phyloP scores from a whole-genome alignment of 331 rosid genomes.

The Prunus yedoensis region DNA sequence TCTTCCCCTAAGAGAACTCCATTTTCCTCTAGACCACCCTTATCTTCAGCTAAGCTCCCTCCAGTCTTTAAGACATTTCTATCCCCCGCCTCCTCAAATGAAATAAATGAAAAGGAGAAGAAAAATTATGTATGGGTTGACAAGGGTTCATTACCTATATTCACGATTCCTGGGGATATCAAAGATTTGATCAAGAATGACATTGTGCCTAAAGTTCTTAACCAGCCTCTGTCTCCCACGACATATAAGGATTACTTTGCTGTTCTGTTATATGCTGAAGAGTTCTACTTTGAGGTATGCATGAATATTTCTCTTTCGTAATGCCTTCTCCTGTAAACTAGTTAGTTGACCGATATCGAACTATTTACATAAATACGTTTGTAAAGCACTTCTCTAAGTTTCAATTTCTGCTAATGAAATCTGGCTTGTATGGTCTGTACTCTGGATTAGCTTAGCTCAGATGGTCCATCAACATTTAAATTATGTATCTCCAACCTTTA shows the following conservation, averaged over 20 bases:
- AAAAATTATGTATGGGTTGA: conserved; percentile 8
- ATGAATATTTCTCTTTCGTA: neutral
- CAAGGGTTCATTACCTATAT: conserved; percentile 4
- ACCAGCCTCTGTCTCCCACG: conserved; percentile 13
- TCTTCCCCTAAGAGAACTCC: neutral
- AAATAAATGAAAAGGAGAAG: neutral
- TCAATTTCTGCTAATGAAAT: too few relatives aligned
- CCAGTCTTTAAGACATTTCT: conserved; percentile 14
- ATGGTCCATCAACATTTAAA: too few relatives aligned
- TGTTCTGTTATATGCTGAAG: conserved; percentile 31
- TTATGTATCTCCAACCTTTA: too few relatives aligned
- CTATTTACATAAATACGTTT: neutral
- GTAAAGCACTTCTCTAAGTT: too few relatives aligned
- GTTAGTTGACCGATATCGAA: too few relatives aligned
- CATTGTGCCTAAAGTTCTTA: conserved; percentile 26
- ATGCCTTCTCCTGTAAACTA: neutral
- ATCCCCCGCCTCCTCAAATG: neutral
- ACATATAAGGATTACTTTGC: conserved; percentile 41
- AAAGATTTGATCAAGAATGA: conserved; percentile 29
- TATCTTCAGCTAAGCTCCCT: neutral
- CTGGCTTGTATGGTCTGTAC: too few relatives aligned
- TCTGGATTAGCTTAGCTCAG: too few relatives aligned
- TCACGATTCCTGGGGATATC: conserved; percentile 26
- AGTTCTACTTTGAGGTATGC: conserved; percentile 34
- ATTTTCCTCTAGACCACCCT: too few relatives aligned